A percentile compares a stretch with the other conserved stretches of the same genome.
phyloP scores from a whole-genome alignment of 805 yeast genomes.

The Nematodospora valgi region DNA sequence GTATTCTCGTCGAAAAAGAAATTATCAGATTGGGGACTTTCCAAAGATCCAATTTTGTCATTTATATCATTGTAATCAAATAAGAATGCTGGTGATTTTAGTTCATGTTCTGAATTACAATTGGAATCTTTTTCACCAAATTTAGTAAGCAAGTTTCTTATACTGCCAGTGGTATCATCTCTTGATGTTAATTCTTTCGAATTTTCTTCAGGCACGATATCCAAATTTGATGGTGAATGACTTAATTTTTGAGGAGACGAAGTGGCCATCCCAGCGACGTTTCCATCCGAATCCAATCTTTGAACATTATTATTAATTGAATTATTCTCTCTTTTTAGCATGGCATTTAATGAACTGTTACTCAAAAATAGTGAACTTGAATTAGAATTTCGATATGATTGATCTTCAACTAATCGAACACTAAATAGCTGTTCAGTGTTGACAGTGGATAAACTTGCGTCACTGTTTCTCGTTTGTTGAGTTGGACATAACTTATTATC shows the following conservation, averaged over 20 bases:
- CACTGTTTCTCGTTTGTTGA: constrained; percentile 63
- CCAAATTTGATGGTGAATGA: constrained; percentile 17
- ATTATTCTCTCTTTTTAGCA: constrained; percentile 24
- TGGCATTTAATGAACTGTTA: constrained; percentile 22
- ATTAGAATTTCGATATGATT: constrained; percentile 27
- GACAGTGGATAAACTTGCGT: constrained; percentile 75
- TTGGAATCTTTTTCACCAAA: constrained; percentile 2
- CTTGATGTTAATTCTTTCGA: constrained; percentile 15
- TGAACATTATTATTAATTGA: constrained; percentile 27
- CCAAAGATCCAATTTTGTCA: neutral
- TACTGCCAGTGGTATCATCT: constrained; percentile 7
- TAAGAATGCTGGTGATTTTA: neutral
- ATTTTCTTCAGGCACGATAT: constrained; percentile 28
- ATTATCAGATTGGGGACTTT: constrained; percentile 2
- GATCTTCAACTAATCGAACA: constrained; percentile 69
- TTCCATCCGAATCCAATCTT: constrained; percentile 44
- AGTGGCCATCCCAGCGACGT: constrained; percentile 33
- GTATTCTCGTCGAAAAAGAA: constrained; percentile 7
- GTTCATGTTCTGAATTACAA: constrained; percentile 1
- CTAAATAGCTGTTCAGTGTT: constrained; percentile 81
- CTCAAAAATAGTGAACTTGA: constrained; percentile 24
- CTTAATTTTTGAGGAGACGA: constrained; percentile 1
- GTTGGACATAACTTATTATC: constrained; percentile 24
- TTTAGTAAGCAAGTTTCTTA: constrained; percentile 6
- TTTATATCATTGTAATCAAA: too few species aligned